These are phyloP conservation scores for Terana coerulea DNA, from an alignment of 768 basidiomycete species.

Conservation along the genomic window DNA sequence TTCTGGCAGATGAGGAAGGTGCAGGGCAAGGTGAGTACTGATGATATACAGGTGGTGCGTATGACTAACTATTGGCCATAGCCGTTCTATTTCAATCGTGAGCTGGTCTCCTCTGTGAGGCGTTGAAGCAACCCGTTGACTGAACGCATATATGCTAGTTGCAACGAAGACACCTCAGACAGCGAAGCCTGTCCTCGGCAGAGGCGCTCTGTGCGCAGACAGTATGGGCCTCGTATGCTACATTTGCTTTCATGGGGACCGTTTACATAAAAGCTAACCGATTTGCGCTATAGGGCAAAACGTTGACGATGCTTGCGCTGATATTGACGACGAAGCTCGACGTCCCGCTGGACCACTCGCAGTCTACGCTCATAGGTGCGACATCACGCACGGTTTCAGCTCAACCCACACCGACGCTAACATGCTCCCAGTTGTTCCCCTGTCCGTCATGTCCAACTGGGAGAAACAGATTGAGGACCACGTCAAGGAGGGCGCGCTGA, in stretches of 20 bases:
- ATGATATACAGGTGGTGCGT: neutral
- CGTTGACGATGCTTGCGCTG: constrained; percentile 81
- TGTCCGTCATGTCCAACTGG: constrained; percentile 87
- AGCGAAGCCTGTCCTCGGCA: constrained; percentile 58
- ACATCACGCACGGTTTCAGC: neutral
- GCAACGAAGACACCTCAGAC: constrained; percentile 80
- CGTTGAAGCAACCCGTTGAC: neutral
- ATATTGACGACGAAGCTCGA: constrained; percentile 76
- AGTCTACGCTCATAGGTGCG: constrained; percentile 77
- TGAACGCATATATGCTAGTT: constrained; percentile 37
- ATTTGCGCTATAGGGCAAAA: constrained; percentile 68
- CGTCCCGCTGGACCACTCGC: constrained; percentile 48
- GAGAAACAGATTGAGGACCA: constrained; percentile 82
- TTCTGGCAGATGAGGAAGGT: constrained; percentile 78
- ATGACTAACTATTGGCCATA: constrained; percentile 6
- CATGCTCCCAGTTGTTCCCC: constrained; percentile 57
- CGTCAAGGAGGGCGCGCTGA: constrained; percentile 48
- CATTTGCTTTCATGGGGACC: neutral
- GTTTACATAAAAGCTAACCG: constrained; percentile 2
- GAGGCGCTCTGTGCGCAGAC: constrained; percentile 87
- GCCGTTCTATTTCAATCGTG: constrained; percentile 38
- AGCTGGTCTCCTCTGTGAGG: too few relatives aligned
- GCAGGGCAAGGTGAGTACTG: constrained; percentile 46
- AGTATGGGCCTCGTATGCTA: constrained; percentile 72
- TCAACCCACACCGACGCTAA: neutral